Evolutionary conservation across 352 stramenopile species (phyloP).

Genomic region (Pythium oligandrum): DNA sequence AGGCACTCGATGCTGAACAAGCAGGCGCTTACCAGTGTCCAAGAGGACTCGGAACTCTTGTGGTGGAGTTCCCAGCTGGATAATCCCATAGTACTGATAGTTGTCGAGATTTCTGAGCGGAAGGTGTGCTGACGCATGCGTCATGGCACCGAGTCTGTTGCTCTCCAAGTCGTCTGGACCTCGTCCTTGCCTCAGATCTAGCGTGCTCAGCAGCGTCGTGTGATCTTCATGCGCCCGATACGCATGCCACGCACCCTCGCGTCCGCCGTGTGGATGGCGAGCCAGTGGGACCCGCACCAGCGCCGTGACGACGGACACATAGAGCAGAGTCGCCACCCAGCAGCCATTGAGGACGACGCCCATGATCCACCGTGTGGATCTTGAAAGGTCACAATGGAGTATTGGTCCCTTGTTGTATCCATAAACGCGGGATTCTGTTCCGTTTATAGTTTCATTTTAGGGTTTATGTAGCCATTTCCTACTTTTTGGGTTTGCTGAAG

Average conservation of each 20-base stretch:
- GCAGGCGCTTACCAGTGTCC: constrained; percentile 17
- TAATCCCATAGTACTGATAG: constrained; percentile 23
- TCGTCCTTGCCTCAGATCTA: background rate
- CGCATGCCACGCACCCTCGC: no score
- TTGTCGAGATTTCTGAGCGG: constrained; percentile 21
- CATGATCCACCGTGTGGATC: no score
- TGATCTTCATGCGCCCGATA: background rate
- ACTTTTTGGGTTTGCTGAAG: constrained; percentile 11
- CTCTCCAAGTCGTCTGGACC: background rate
- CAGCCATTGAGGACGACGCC: no score
- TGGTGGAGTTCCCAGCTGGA: constrained; percentile 27
- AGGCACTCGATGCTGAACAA: no score
- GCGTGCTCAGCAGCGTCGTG: background rate
- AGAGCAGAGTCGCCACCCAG: no score
- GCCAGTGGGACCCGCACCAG: background rate
- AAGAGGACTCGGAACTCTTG: constrained; percentile 30
- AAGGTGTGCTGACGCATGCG: constrained; percentile 8
- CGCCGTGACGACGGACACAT: no score
- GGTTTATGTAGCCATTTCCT: no score
- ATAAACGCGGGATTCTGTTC: no score
- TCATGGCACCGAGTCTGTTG: background rate
- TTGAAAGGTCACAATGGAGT: no score
- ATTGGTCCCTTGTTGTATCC: no score
- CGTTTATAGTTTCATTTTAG: no score
- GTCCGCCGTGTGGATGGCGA: background rate